A percentile compares a stretch with the other conserved stretches of the same genome.
These are phyloP conservation scores for Cicer cuneatum DNA, from an alignment of 306 rosid species.

Conservation along the genomic window DNA sequence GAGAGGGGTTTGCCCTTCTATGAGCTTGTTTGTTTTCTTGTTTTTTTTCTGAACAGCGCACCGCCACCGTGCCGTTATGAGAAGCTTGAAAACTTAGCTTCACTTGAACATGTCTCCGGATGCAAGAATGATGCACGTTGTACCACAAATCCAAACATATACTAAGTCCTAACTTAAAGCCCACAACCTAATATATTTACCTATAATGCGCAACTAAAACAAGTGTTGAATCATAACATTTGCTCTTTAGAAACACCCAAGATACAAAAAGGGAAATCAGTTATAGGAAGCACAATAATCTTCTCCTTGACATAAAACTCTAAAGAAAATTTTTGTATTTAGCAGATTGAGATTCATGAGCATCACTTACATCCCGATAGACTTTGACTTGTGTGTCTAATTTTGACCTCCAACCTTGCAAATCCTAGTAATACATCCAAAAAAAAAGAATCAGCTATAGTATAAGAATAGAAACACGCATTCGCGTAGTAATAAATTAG, in stretches of 20 bases:
- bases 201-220: not conserved
- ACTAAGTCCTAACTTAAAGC: not conserved
- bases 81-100: too few relatives aligned
- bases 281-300: constrained; percentile 4
- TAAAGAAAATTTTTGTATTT: constrained; percentile 18
- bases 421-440: constrained; percentile 62
- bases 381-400: constrained; percentile 85
- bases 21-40: too few relatives aligned
- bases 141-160: too few relatives aligned
- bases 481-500: not conserved
- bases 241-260: constrained; percentile 2
- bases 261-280: constrained; percentile 9
- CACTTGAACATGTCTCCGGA: too few relatives aligned
- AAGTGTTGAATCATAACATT: not conserved
- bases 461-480: not conserved
- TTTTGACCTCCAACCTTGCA: constrained; percentile 92
- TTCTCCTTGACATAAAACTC: not conserved
- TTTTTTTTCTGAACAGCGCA: too few relatives aligned
- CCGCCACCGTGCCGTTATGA: too few relatives aligned
- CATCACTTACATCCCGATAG: constrained; percentile 78
- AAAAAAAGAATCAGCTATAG: not conserved
- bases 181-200: not conserved
- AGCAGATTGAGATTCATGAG: not conserved
- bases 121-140: too few relatives aligned
- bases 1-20: too few relatives aligned